Percentiles rank a stretch among this genome's conserved stretches.
Evolutionary conservation across 805 yeast species (phyloP).

Genomic region (Schizosaccharomyces octosporus): DNA sequence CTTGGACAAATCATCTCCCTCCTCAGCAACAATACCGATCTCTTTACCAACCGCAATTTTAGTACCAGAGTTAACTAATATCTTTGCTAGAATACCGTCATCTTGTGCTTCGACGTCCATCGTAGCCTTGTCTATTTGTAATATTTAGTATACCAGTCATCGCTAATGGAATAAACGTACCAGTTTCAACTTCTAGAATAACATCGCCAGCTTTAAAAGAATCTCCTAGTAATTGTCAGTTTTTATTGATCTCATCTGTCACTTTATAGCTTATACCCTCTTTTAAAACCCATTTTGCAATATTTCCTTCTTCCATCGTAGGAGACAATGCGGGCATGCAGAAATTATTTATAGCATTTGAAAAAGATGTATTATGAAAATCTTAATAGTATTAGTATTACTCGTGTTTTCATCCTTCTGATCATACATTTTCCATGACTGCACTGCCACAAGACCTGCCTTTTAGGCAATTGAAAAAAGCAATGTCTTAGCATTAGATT

Average conservation of each 20-base stretch:
- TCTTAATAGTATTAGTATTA: background rate
- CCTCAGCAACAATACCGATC: conserved; percentile 74
- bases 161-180: background rate
- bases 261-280: conserved; percentile 19
- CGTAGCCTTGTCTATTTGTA: conserved; percentile 50
- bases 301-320: conserved; percentile 89
- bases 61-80: conserved; percentile 43
- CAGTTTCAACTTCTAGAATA: conserved; percentile 72
- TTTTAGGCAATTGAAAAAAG: too few species aligned
- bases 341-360: conserved; percentile 20
- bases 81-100: conserved; percentile 72
- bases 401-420: background rate
- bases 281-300: conserved; percentile 70
- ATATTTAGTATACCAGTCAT: background rate
- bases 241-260: background rate
- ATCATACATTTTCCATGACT: too few species aligned
- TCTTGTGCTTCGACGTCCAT: conserved; percentile 98
- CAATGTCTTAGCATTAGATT: too few species aligned
- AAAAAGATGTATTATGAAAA: background rate
- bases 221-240: conserved; percentile 21
- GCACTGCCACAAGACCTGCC: too few species aligned
- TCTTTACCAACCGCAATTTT: conserved; percentile 69
- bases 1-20: conserved; percentile 43
- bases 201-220: conserved; percentile 69
- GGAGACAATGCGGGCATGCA: conserved; percentile 98